Evolutionary conservation across 148 eudicot genomes (phyloP).

Genomic region (Camellia lanceoleosa): DNA sequence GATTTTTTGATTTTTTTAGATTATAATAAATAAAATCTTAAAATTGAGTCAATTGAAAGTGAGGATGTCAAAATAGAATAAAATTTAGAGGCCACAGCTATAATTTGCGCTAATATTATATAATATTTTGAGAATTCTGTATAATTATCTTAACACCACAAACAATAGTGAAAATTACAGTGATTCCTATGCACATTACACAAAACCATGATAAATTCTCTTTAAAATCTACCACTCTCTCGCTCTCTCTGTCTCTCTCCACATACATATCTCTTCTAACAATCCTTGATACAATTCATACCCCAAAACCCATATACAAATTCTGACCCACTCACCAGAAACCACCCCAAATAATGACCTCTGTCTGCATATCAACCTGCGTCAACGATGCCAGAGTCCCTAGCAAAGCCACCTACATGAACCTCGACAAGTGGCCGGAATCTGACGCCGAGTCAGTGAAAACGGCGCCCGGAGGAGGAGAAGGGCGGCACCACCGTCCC

Average conservation of each 20-base stretch:
- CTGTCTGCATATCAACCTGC: constrained; percentile 51
- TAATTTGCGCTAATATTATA: too few species aligned
- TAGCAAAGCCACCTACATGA: constrained; percentile 31
- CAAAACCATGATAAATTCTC: background rate
- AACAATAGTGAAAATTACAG: too few species aligned
- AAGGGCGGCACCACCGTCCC: constrained; percentile 10
- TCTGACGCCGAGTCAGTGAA: constrained; percentile 34
- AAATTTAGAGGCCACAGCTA: too few species aligned
- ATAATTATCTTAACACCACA: too few species aligned
- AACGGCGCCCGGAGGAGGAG: constrained; percentile 10
- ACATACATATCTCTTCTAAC: background rate
- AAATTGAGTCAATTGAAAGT: too few species aligned
- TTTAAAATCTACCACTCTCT: background rate
- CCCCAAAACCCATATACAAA: too few species aligned
- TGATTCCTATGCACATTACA: too few species aligned
- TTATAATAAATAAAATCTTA: too few species aligned
- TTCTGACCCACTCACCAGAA: background rate
- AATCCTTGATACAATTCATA: too few species aligned
- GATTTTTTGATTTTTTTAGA: too few species aligned
- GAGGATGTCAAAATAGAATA: too few species aligned
- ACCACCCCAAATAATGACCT: constrained; percentile 32
- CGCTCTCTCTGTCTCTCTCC: background rate
- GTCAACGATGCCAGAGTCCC: constrained; percentile 29
- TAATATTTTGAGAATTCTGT: too few species aligned
- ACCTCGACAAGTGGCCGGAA: constrained; percentile 47